These are phyloP conservation scores for Trichocladium antarcticum DNA, from an alignment of 495 filamentous ascomycete genomes.

Conservation along the genomic window DNA sequence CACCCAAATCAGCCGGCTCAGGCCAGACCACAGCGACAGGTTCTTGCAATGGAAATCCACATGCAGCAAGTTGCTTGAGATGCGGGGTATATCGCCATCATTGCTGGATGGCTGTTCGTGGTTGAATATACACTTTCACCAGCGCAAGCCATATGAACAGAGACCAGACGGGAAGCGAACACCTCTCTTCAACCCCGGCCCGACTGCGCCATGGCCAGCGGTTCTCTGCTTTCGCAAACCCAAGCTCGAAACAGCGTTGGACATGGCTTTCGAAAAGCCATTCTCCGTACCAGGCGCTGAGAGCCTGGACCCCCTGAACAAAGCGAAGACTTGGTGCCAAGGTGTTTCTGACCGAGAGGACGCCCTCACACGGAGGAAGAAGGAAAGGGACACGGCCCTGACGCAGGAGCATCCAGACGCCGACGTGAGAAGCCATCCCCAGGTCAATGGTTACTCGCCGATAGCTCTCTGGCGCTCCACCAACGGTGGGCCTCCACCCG, in stretches of 20 bases:
- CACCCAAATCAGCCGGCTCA: slow-evolving; percentile 31
- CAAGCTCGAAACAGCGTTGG: slow-evolving; percentile 14
- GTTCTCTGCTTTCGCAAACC: slow-evolving; percentile 41
- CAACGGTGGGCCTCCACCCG: slow-evolving; percentile 41
- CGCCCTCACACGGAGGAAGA: slow-evolving; percentile 36
- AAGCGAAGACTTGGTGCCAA: slow-evolving; percentile 59
- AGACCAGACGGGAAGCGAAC: slow-evolving; percentile 32
- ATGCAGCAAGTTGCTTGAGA: slow-evolving; percentile 33
- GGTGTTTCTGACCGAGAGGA: slow-evolving; percentile 39
- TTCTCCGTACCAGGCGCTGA: slow-evolving; percentile 10
- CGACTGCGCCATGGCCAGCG: slow-evolving; percentile 39
- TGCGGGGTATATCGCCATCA: slow-evolving; percentile 32
- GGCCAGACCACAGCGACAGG: slow-evolving; percentile 30
- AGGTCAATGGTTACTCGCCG: slow-evolving; percentile 29
- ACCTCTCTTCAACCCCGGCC: slow-evolving; percentile 23
- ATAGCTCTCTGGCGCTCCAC: slow-evolving; percentile 39
- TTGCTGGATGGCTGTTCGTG: slow-evolving; percentile 27
- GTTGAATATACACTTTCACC: slow-evolving; percentile 27
- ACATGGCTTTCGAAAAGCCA: slow-evolving; percentile 11
- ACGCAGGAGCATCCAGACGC: slow-evolving; percentile 33
- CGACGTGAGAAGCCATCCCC: slow-evolving; percentile 25
- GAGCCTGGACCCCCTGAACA: slow-evolving; percentile 49
- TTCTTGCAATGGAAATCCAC: slow-evolving; percentile 31
- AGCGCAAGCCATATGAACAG: slow-evolving; percentile 31
- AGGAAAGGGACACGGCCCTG: slow-evolving; percentile 41